Percentiles rank a stretch among this genome's conserved stretches.
phyloP scores from a whole-genome alignment of 352 stramenopile genomes.

The Globisporangium splendens region DNA sequence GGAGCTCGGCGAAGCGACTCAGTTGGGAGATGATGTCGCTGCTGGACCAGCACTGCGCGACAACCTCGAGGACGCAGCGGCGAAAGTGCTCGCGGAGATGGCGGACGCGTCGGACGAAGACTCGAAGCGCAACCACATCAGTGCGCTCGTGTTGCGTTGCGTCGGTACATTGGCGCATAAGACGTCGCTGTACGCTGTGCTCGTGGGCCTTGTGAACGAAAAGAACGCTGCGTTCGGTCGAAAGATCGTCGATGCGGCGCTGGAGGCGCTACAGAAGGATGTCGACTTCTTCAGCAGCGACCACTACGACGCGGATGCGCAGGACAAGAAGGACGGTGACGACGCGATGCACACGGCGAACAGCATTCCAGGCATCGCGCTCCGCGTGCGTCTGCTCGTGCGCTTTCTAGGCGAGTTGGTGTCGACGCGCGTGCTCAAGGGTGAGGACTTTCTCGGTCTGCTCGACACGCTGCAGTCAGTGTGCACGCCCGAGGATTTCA shows the following conservation, averaged over 20 bases:
- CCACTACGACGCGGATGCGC: constrained; percentile 1
- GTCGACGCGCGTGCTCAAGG: constrained; percentile 50
- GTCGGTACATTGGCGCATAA: constrained; percentile 60
- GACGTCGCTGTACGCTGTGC: constrained; percentile 63
- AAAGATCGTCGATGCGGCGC: constrained; percentile 37
- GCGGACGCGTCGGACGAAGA: constrained; percentile 37
- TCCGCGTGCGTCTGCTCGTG: constrained; percentile 53
- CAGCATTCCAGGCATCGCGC: constrained; percentile 30
- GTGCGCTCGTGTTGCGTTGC: constrained; percentile 49
- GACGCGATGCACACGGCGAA: constrained; percentile 19
- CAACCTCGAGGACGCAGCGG: constrained; percentile 37
- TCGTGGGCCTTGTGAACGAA: constrained; percentile 67
- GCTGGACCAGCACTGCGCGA: constrained; percentile 31
- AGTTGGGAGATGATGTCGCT: constrained; percentile 28
- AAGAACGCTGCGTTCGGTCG: constrained; percentile 52
- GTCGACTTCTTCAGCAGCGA: constrained; percentile 50
- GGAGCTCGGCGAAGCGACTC: constrained; percentile 50
- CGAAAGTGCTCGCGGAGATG: constrained; percentile 47
- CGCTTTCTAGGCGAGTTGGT: constrained; percentile 63
- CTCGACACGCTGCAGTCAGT: constrained; percentile 60
- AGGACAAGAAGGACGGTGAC: constrained; percentile 27
- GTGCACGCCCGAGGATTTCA: constrained; percentile 64
- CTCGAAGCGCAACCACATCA: constrained; percentile 57
- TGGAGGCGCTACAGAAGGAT: constrained; percentile 46
- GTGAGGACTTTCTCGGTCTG: constrained; percentile 54